Base-by-base conservation (phyloP, 352 stramenopile genomes). In the Globisporangium spinosum region DNA sequence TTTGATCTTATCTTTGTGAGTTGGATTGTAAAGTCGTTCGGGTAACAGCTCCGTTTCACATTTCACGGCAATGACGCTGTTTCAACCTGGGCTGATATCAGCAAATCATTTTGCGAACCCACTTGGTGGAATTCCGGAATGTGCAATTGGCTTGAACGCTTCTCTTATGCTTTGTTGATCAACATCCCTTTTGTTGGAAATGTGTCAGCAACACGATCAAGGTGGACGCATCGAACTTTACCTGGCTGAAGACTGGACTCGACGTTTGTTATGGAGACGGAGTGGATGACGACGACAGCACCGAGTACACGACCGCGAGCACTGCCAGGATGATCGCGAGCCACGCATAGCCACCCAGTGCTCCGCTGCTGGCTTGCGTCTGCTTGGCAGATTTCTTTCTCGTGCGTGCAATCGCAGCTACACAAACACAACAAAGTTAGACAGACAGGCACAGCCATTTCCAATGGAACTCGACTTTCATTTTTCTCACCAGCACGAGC, bases 321-420 rank as follows among this genome's bases (percentile, higher is more conserved):
- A 87, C 53, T 10, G 77, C 77, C 47, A 83, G 80, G 53, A 82
- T 34, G 22, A 83, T 62, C 23, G 77, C 75, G 58, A 82, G 25
- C 77, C 75, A 83, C 29, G 79, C 64, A 58, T 80, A 76, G 13
- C 63, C 55, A 60, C 72, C 64, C 49, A 76, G 20, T 5, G 22
- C 77, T n/a, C 70, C 60, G 40, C 55, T 69, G 58, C 68, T 43
- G 40, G 78, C 63, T 22, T 79, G 71, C 62, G 32, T 62, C 43
- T 73, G 72, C 75, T 89, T 89, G 53, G 62, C 68, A 6, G 67
- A 49, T 47, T 89, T 90, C 69, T 93, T 93, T 70, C 89, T 90
- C 7, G 77, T 82, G 61, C 82, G 83, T 8, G 85, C 80, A 32
- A 91, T 88, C 27, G 83, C 81, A 61, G 85, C 85, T 93, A 58